Evolutionary conservation across 176 grass and related monocot genomes (phyloP).

Genomic region (Ensete glaucum): DNA sequence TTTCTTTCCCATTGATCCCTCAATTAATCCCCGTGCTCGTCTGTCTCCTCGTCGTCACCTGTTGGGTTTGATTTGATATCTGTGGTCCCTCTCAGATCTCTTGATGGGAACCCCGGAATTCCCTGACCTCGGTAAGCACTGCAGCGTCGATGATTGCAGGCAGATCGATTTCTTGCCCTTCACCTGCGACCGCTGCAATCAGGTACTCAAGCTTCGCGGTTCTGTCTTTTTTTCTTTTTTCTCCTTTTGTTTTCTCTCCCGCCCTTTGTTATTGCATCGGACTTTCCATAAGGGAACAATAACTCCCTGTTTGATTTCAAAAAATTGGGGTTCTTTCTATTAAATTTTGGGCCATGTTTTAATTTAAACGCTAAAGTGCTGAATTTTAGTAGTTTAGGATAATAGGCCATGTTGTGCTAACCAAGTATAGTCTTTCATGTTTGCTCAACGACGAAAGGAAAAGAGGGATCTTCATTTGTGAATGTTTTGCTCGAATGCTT

Average conservation of each 20-base stretch:
- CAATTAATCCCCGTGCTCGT: too few relatives aligned
- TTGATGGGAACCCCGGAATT: conserved; percentile 94
- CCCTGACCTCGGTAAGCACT: conserved; percentile 80
- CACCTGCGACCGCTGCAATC: conserved; percentile 83
- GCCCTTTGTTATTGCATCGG: too few relatives aligned
- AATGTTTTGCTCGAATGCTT: too few relatives aligned
- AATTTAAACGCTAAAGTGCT: neutral
- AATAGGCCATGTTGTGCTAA: neutral
- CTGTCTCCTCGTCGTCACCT: neutral
- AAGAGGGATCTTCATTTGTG: too few relatives aligned
- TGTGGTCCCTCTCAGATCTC: neutral
- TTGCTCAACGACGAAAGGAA: too few relatives aligned
- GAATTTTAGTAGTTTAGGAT: neutral
- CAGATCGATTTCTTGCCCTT: conserved; percentile 98
- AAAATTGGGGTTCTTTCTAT: neutral
- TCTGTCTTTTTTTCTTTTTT: neutral
- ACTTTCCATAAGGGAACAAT: neutral
- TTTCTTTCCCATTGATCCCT: too few relatives aligned
- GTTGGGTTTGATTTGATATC: too few relatives aligned
- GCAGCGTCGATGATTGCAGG: conserved; percentile 79
- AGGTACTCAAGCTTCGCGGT: conserved; percentile 32
- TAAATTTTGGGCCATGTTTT: neutral
- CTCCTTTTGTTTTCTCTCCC: too few relatives aligned
- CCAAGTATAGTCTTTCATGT: neutral
- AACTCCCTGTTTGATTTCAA: neutral